Conservation (phyloP, 345 rosid genomes). For the Schrenkiella parvula region DNA sequence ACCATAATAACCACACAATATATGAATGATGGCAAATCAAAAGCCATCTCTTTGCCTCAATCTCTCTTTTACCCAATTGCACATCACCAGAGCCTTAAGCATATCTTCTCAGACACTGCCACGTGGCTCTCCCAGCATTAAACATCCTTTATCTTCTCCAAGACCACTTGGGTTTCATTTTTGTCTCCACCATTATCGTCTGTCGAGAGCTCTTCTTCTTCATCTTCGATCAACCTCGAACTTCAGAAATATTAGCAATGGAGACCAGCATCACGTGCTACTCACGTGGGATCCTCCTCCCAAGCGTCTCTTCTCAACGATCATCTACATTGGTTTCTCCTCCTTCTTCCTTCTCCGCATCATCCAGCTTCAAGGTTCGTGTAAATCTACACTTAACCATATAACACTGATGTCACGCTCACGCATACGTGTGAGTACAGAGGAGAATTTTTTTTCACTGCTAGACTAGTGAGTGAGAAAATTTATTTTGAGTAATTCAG, state of each 20-base stretch:
- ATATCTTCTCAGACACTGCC: slow-evolving; percentile 22
- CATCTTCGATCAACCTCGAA: slow-evolving; percentile 1
- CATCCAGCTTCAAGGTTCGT: slow-evolving; percentile 67
- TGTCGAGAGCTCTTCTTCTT: not conserved
- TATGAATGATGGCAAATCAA: slow-evolving; percentile 28
- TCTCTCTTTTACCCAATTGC: slow-evolving; percentile 18
- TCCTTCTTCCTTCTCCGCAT: slow-evolving; percentile 48
- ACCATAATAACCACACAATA: slow-evolving; percentile 34
- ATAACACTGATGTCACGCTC: not conserved
- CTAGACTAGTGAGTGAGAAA: not conserved
- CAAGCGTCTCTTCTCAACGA: slow-evolving; percentile 67
- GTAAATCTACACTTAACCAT: not conserved
- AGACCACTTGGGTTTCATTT: slow-evolving; percentile 13
- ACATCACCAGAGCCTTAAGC: slow-evolving; percentile 16
- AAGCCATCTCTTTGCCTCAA: slow-evolving; percentile 18
- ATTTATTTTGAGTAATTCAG: not conserved
- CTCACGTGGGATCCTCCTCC: slow-evolving; percentile 60
- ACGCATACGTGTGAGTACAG: not conserved
- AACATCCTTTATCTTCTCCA: slow-evolving; percentile 25
- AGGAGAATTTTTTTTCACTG: not conserved
- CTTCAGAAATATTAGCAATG: slow-evolving; percentile 39
- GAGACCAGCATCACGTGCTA: slow-evolving; percentile 64
- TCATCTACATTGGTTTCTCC: slow-evolving; percentile 57
- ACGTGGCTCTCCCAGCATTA: slow-evolving; percentile 29
- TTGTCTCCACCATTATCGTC: slow-evolving; percentile 11